phyloP scores from a whole-genome alignment of 441 rosid genomes.

The Brassica hybrid region DNA sequence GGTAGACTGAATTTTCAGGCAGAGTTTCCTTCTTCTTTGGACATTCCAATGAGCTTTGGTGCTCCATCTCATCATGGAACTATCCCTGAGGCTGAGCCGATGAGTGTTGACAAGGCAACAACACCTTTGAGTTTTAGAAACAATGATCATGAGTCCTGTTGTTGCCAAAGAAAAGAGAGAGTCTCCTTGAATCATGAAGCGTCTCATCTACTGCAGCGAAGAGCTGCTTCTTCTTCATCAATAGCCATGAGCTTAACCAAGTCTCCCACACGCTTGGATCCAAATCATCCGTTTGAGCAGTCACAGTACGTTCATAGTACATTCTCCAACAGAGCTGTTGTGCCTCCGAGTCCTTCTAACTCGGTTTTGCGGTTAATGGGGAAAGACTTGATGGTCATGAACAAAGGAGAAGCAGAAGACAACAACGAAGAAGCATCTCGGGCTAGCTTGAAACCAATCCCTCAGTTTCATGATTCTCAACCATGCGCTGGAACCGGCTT shows the following conservation, averaged over 20 bases:
- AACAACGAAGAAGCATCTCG: constrained; percentile 42
- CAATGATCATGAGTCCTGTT: constrained; percentile 64
- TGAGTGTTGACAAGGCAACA: constrained; percentile 51
- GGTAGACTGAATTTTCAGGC: constrained; percentile 49
- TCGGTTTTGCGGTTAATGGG: constrained; percentile 91
- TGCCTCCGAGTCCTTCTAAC: constrained; percentile 75
- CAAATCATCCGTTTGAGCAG: constrained; percentile 40
- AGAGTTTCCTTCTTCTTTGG: constrained; percentile 47
- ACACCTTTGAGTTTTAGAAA: constrained; percentile 50
- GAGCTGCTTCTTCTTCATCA: constrained; percentile 56
- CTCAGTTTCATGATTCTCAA: constrained; percentile 48
- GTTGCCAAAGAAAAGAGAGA: constrained; percentile 84
- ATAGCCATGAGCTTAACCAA: constrained; percentile 42
- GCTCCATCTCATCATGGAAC: constrained; percentile 44
- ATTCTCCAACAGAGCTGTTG: constrained; percentile 43
- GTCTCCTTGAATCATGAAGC: constrained; percentile 55
- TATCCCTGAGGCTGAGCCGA: constrained; percentile 41
- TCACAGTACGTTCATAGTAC: constrained; percentile 41
- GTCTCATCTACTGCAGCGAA: constrained; percentile 59
- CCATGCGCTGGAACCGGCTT: constrained; percentile 19
- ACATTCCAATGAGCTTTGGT: constrained; percentile 47
- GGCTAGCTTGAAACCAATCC: constrained; percentile 39
- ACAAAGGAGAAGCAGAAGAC: constrained; percentile 60
- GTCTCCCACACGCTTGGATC: constrained; percentile 26
- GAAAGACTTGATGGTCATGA: constrained; percentile 84